Percentiles rank a stretch among this genome's conserved stretches.
Conservation (phyloP, 257 asterid genomes). For the Nicotiana obtusifolia region DNA sequence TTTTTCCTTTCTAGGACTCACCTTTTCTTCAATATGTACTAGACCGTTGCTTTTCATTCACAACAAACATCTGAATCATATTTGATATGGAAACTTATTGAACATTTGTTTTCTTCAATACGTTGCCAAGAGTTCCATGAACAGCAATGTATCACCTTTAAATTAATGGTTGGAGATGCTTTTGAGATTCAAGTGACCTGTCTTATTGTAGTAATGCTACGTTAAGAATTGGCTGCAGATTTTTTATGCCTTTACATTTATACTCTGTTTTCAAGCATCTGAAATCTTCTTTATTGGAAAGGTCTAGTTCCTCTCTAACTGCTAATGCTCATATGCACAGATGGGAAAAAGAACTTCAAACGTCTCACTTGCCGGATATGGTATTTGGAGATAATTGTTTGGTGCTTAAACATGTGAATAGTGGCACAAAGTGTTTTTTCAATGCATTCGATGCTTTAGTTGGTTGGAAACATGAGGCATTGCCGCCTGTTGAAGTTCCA, state of each 20-base stretch:
- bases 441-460: slow-evolving; percentile 87
- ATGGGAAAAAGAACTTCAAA: slow-evolving; percentile 90
- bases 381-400: slow-evolving; percentile 84
- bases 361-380: slow-evolving; percentile 95
- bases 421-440: slow-evolving; percentile 63
- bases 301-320: neutral
- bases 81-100: neutral
- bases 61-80: neutral
- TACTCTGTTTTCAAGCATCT: neutral
- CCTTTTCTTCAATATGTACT: neutral
- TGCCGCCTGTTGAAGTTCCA: slow-evolving; percentile 98
- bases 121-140: neutral
- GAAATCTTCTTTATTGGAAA: neutral
- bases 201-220: slow-evolving; percentile 1
- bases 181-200: neutral
- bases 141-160: neutral
- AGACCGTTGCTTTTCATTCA: neutral
- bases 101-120: neutral
- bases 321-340: slow-evolving; percentile 28
- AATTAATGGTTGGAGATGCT: neutral
- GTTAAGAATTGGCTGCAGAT: neutral
- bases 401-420: slow-evolving; percentile 60
- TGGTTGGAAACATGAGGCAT: slow-evolving; percentile 82
- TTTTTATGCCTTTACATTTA: neutral
- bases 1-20: neutral